Evolutionary conservation across 1,284 basidiomycete genomes (phyloP).

Genomic region (Amylostereum areolatum): DNA sequence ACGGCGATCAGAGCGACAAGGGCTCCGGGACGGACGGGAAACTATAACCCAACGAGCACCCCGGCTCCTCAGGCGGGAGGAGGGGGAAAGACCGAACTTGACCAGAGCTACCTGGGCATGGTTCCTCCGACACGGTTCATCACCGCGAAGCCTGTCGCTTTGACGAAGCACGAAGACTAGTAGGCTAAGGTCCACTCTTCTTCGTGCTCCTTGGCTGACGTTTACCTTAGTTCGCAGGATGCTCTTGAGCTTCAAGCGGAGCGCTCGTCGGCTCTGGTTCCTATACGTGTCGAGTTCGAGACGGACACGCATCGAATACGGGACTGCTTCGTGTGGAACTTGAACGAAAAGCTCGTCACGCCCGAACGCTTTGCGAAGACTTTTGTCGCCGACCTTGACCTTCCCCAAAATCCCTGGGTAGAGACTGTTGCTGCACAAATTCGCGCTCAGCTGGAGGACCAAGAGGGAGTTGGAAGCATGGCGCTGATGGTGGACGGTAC

Average conservation of each 20-base stretch:
- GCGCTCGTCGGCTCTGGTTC: conserved; percentile 70
- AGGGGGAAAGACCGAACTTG: conserved; percentile 44
- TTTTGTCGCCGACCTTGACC: conserved; percentile 85
- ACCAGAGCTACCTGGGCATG: conserved; percentile 86
- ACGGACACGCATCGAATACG: conserved; percentile 88
- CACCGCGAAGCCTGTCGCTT: conserved; percentile 47
- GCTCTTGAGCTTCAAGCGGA: conserved; percentile 60
- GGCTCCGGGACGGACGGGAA: no score
- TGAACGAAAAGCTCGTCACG: conserved; percentile 75
- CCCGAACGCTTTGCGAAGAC: conserved; percentile 81
- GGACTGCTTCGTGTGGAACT: conserved; percentile 97
- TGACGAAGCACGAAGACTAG: conserved; percentile 57
- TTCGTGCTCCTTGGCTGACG: neutral
- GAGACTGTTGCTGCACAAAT: conserved; percentile 84
- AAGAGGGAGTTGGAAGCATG: conserved; percentile 74
- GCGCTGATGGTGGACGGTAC: conserved; percentile 28
- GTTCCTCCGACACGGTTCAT: conserved; percentile 81
- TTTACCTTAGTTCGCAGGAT: conserved; percentile 50
- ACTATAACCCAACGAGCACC: conserved; percentile 10
- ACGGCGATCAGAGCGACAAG: conserved; percentile 29
- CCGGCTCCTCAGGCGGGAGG: conserved; percentile 26
- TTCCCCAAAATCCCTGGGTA: conserved; percentile 58
- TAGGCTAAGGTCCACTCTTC: conserved; percentile 13
- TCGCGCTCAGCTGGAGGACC: conserved; percentile 84
- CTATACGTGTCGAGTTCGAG: conserved; percentile 93